A percentile compares a stretch with the other conserved stretches of the same genome.
Conservation (phyloP, 805 yeast species). For the Candida wancherniae region DNA sequence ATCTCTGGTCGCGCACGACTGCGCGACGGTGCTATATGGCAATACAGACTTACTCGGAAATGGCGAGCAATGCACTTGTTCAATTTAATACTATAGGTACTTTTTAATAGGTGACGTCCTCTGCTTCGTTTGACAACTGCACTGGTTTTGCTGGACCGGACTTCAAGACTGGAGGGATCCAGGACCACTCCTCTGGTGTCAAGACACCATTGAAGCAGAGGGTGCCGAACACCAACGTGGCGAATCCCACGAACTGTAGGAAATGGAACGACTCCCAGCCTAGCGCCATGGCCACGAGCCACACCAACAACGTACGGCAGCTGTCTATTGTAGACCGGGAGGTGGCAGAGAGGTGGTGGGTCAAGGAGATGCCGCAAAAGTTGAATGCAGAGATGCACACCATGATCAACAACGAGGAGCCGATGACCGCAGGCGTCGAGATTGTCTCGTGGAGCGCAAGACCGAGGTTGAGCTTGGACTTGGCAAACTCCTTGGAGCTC, state of each 20-base stretch:
- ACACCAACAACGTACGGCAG: slow-evolving; percentile 67
- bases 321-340: slow-evolving; percentile 77
- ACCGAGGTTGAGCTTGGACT: slow-evolving; percentile 52
- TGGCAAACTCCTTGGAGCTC: slow-evolving; percentile 31
- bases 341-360: slow-evolving; percentile 65
- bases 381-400: slow-evolving; percentile 67
- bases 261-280: slow-evolving; percentile 72
- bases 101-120: too few species aligned
- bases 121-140: too few species aligned
- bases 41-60: too few species aligned
- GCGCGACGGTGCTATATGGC: slow-evolving; percentile 2
- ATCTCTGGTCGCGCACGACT: too few species aligned
- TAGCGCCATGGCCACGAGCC: slow-evolving; percentile 61
- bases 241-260: slow-evolving; percentile 64
- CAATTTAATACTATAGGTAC: too few species aligned
- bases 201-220: slow-evolving; percentile 68
- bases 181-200: slow-evolving; percentile 43
- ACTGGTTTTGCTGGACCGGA: too few species aligned
- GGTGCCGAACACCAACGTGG: slow-evolving; percentile 63
- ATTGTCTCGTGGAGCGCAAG: slow-evolving; percentile 49
- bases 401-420: slow-evolving; percentile 62
- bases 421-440: slow-evolving; percentile 37
- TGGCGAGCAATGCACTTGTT: too few species aligned
- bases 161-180: slow-evolving; percentile 45
- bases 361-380: slow-evolving; percentile 66